Conservation (phyloP, 2,329 filamentous ascomycete genomes). For the Scedosporium aurantiacum region DNA sequence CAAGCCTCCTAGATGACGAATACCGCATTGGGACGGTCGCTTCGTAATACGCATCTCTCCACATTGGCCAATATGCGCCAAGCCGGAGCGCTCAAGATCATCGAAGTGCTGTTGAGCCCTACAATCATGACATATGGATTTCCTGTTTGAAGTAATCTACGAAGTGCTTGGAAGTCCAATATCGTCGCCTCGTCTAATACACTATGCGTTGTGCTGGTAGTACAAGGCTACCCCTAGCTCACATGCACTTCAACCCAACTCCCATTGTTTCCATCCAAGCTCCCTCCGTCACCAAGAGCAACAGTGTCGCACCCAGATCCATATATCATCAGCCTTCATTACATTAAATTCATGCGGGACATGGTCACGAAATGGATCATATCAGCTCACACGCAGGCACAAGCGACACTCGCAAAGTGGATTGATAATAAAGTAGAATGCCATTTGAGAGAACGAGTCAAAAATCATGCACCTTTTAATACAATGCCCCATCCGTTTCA, state of each 20-base stretch:
- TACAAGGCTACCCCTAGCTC: no score
- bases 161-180: no score
- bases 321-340: background rate
- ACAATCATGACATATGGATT: no score
- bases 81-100: no score
- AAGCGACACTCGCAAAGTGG: background rate
- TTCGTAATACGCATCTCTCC: no score
- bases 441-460: background rate
- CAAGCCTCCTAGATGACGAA: no score
- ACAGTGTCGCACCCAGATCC: background rate
- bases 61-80: no score
- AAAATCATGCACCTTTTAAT: background rate
- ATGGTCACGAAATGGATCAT: background rate
- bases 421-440: background rate
- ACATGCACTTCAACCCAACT: background rate
- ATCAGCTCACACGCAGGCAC: background rate
- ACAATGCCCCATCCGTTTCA: background rate
- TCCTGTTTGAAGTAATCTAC: no score
- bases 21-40: no score
- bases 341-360: background rate
- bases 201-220: no score
- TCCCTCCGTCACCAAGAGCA: background rate
- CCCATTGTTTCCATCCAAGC: background rate
- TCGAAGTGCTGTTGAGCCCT: no score
- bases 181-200: no score